These are phyloP conservation scores for Venturia pyrina DNA, from an alignment of 2,329 filamentous ascomycete species.

Conservation along the genomic window DNA sequence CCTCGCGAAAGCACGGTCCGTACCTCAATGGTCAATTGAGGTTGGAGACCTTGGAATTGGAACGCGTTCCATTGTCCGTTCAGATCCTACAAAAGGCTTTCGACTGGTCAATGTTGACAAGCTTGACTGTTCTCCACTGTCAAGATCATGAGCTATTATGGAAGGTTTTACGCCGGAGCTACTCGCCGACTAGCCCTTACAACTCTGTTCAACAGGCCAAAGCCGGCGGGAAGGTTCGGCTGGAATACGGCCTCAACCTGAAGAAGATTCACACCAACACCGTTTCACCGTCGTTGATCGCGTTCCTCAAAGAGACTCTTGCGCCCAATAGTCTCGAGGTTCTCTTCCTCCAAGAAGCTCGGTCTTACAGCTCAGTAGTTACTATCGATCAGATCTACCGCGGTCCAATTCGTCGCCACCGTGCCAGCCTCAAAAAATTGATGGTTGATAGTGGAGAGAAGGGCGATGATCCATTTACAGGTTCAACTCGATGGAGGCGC, in stretches of 20 bases:
- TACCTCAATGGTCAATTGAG: constrained; percentile 49
- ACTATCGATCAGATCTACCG: constrained; percentile 62
- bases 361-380: constrained; percentile 46
- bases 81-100: constrained; percentile 59
- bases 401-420: constrained; percentile 60
- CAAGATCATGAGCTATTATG: constrained; percentile 64
- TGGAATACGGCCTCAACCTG: constrained; percentile 44
- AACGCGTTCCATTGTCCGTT: constrained; percentile 64
- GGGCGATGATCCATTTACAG: constrained; percentile 12
- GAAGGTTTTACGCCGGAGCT: constrained; percentile 55
- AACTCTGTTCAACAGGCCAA: constrained; percentile 22
- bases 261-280: constrained; percentile 68
- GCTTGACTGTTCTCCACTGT: constrained; percentile 64
- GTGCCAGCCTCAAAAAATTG: constrained; percentile 59
- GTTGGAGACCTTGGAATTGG: constrained; percentile 64
- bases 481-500: constrained; percentile 46
- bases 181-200: constrained; percentile 17
- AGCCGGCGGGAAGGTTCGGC: constrained; percentile 1
- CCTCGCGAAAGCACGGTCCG: constrained; percentile 21
- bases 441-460: constrained; percentile 59
- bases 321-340: constrained; percentile 72
- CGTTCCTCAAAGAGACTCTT: constrained; percentile 67
- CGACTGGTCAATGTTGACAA: constrained; percentile 65
- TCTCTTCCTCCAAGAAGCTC: constrained; percentile 63
- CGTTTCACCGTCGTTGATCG: constrained; percentile 57